Base-by-base conservation (phyloP, 2,329 filamentous ascomycete species). In the Arthroderma sp. region DNA sequence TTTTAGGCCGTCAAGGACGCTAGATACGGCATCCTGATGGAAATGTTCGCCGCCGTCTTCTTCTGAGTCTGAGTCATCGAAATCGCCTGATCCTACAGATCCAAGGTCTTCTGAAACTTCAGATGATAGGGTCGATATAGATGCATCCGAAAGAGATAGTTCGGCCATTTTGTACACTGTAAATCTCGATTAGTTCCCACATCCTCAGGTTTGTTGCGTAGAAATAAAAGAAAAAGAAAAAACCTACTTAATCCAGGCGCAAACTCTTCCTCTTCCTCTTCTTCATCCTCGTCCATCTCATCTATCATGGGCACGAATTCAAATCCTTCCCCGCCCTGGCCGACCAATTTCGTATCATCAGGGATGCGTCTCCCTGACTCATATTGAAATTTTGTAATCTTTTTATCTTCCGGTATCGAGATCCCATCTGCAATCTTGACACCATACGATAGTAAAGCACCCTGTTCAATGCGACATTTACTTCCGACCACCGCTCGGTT, bases 11-110 rank as follows among this genome's bases (percentile, higher is more conserved):
- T 95, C 88, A 49, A 88, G 74, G n/a, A 96, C 75, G 49, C 85
- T 89, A 51, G 80, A 73, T 3, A 89, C 84, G 28, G 89, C 89
- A 57, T 95, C 89, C 49, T 81, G 74, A 60, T 94, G 85, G 73
- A 96, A 96, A 47, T 79, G 72, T 47, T 74, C 72, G 22, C 73
- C 63, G 42, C 66, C 68, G 42, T 72, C 72, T 43, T 78, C 74
- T 10, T 79, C 77, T 0, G 81, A 85, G 53, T 80, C 74, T 38
- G 83, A 77, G 0, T 83, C 87, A 36, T 81, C 74, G 57, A 88
- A 85, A 38, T 81, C 85, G 29, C 77, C 80, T 33, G 78, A 73
- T 28, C 53, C 53, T 46, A 57, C 60, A 36, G 52, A 57, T 39
- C 52, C 52, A 39, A 56, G 57, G 6, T 51, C 61, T 36, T 70